Base-by-base conservation (phyloP, 129 eudicot species). In the Saposhnikovia divaricata region DNA sequence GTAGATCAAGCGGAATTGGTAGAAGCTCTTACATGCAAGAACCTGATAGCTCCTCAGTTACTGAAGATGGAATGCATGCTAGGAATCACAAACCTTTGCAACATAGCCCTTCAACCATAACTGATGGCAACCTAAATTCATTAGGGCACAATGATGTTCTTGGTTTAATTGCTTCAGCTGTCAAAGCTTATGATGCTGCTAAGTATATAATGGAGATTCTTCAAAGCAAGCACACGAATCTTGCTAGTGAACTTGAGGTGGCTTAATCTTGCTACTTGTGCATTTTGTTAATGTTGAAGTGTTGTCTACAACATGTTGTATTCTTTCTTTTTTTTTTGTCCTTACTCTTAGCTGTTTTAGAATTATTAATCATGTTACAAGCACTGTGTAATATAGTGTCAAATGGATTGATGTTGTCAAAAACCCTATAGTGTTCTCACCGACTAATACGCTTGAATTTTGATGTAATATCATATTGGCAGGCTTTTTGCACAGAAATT, bases 11-110 rank as follows among this genome's bases (percentile, higher is more conserved):
- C 25, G 86, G 88, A 73, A 85, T 84, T 71, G 93, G 91, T 21
- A 87, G 87, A 72, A 87, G 71, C 83, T 88, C 92, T 57, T 93
- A 87, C 85, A 87, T 83, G 61, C 98, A 87, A 85, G 97, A 95
- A 77, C 81, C 92, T 83, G 98, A 92, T 71, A 85, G 96, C 78
- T 79, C 93, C n/a, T 76, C 85, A 55, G 84, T 77, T 74, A 82
- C 77, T 78, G 96, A 95, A 69, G 89, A 91, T 70, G 76, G 82
- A 66, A 70, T 38, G 45, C 44, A 38, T 37, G 45, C 74, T 21
- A 91, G 91, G 34, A 92, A 81, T 79, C 92, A 88, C 74, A 89
- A 81, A 66, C 73, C 82, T 63, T 69, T 83, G 38, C 97, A 90
- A 38, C 98, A 87, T 78, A 82, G 81, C 82, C 73, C 98, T 72